Evolutionary conservation across 129 eudicot genomes (phyloP), one percentile per base, ranked within the genome.

Genomic region (Solidago caesia): DNA sequence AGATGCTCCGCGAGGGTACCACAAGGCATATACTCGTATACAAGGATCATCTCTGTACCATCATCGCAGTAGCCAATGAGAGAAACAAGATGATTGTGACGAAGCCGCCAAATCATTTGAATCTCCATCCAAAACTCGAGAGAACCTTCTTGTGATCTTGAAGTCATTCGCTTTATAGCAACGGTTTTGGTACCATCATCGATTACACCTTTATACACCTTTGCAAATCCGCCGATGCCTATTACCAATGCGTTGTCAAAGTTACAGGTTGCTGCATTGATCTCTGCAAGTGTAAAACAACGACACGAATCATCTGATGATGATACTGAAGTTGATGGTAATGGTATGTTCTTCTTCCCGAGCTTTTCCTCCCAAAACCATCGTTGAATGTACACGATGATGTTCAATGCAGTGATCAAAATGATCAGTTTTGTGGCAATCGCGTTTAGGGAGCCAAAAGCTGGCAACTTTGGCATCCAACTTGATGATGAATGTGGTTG

Each of bases 1-100:
- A 82, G 80, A 70, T 82, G 83, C 44, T 82, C 86, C 11, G 77
- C 77, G 44, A 82, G 83, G 8, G 83, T 82, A 52, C 86, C 86
- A 3, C 26, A 41, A 0, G 72, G 62, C 86, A 82, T 78, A 25
- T 78, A 78, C 41, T 78, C 83, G 21, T 82, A 82, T 9, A 82
- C 80, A 57, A 82, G 86, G 64, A 74, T 78, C 86, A 82, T 82
- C 44, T 82, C 86, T 1, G 55, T 60, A 58, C 77, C 76, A 47
- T 74, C 77, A 26, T 82, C 70, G 15, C 80, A 78, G 13, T 78
- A 82, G 4, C 86, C 86, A 33, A 82, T 42, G 56, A 82, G 80
- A 27, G 86, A 82, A 8, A 82, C 86, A 4, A 82, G 73, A 72
- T 82, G 80, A 74, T 71, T 78, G 53, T 82, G 86, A 4, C 80